phyloP scores from a whole-genome alignment of 306 rosid genomes.

The Cucumis melo region DNA sequence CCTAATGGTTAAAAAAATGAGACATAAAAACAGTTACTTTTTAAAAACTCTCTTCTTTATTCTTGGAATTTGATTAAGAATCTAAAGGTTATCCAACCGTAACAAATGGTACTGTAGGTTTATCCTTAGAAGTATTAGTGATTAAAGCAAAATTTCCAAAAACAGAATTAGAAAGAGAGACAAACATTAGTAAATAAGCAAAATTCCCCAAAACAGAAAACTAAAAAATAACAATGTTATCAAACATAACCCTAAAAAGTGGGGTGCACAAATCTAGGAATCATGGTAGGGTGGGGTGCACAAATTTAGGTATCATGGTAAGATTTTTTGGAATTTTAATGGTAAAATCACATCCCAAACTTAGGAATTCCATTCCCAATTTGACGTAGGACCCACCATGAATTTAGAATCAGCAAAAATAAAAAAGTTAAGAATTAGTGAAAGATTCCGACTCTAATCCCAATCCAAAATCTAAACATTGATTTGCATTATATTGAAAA shows the following conservation, averaged over 20 bases:
- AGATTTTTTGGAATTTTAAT: not conserved
- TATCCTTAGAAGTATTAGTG: no score
- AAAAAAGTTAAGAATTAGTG: not conserved
- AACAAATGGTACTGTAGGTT: no score
- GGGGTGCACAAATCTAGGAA: not conserved
- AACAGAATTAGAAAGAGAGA: no score
- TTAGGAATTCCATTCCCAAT: not conserved
- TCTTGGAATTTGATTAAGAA: no score
- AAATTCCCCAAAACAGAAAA: not conserved
- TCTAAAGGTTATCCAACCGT: no score
- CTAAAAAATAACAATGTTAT: not conserved
- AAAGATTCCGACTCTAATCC: not conserved
- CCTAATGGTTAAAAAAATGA: no score
- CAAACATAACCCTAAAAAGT: not conserved
- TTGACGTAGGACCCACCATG: not conserved
- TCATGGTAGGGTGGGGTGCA: not conserved
- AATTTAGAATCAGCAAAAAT: not conserved
- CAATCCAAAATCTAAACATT: not conserved
- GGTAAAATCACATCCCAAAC: not conserved
- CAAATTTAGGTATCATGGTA: not conserved
- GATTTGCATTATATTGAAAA: not conserved
- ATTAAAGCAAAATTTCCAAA: no score
- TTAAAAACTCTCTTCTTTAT: no score
- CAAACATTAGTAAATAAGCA: not conserved
- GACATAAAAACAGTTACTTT: no score